phyloP scores from a whole-genome alignment of 2,329 filamentous ascomycete genomes.

The Neopestalotiopsis rosae region DNA sequence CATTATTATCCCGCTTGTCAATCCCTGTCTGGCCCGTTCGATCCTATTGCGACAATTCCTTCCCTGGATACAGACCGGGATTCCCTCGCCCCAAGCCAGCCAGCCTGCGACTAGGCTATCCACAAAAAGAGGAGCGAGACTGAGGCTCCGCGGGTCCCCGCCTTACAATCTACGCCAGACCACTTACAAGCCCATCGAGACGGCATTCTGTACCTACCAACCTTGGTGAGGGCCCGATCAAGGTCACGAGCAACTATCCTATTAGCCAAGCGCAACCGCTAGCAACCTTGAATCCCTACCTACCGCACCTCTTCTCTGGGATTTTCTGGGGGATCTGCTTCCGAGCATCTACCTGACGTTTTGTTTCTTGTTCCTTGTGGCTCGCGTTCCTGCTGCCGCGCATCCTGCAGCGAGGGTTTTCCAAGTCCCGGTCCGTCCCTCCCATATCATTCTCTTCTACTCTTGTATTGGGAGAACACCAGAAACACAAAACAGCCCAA shows the following conservation, averaged over 20 bases:
- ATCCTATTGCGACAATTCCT: slow-evolving; percentile 9
- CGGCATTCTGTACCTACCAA: slow-evolving; percentile 17
- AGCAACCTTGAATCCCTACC: slow-evolving; percentile 16
- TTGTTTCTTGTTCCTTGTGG: slow-evolving; percentile 9
- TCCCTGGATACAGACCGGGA: slow-evolving; percentile 2
- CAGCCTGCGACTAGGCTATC: slow-evolving; percentile 16
- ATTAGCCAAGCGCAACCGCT: slow-evolving; percentile 21
- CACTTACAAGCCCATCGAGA: slow-evolving; percentile 17
- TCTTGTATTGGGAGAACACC: slow-evolving; percentile 5
- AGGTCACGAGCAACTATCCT: slow-evolving; percentile 19
- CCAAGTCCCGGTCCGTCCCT: slow-evolving; percentile 7
- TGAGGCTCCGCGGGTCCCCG: slow-evolving; percentile 24
- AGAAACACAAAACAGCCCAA: slow-evolving; percentile 6
- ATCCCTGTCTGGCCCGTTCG: slow-evolving; percentile 8
- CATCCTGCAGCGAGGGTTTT: slow-evolving; percentile 10
- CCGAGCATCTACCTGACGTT: slow-evolving; percentile 7
- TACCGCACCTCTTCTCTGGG: slow-evolving; percentile 17
- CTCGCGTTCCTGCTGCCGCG: slow-evolving; percentile 7
- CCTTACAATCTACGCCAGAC: slow-evolving; percentile 24
- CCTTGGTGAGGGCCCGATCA: slow-evolving; percentile 16
- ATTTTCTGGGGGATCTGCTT: slow-evolving; percentile 15
- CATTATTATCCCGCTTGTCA: slow-evolving; percentile 11
- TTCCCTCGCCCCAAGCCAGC: slow-evolving; percentile 14
- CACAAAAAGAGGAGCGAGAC: slow-evolving; percentile 24
- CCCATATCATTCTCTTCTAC: neutral